Conservation (phyloP, 2,329 filamentous ascomycete genomes). For the Cladophialophora bantiana region DNA sequence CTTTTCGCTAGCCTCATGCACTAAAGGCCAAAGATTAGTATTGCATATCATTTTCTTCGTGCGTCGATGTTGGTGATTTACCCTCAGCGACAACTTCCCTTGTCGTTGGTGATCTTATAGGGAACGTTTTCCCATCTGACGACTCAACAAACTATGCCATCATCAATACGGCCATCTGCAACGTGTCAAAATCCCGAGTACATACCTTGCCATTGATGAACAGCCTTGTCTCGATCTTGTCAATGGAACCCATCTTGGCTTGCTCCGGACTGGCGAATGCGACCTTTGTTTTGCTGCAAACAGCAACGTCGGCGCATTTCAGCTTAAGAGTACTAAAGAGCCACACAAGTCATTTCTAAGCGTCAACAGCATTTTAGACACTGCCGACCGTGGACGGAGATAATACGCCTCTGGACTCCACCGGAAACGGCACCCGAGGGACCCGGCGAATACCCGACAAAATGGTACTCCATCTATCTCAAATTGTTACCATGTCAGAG, state of each 20-base stretch:
- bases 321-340: neutral
- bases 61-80: constrained; percentile 15
- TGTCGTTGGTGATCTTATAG: constrained; percentile 44
- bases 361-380: neutral
- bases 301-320: neutral
- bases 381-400: neutral
- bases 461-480: neutral
- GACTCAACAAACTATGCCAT: constrained; percentile 42
- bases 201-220: constrained; percentile 47
- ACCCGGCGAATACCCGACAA: neutral
- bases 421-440: constrained; percentile 1
- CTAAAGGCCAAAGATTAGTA: constrained; percentile 32
- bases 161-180: constrained; percentile 1
- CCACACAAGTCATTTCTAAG: constrained; percentile 1
- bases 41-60: neutral
- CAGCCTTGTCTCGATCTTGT: constrained; percentile 45
- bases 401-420: neutral
- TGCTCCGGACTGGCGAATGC: neutral
- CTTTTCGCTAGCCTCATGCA: constrained; percentile 44
- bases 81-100: constrained; percentile 43
- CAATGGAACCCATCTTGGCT: constrained; percentile 28
- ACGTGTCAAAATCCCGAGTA: neutral
- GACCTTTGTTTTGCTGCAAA: neutral
- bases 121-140: constrained; percentile 43
- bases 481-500: neutral